Percentiles rank a stretch among this genome's conserved stretches.
These are phyloP conservation scores for Volvox reticuliferus DNA, from an alignment of 139 green algal species.

Conservation along the genomic window DNA sequence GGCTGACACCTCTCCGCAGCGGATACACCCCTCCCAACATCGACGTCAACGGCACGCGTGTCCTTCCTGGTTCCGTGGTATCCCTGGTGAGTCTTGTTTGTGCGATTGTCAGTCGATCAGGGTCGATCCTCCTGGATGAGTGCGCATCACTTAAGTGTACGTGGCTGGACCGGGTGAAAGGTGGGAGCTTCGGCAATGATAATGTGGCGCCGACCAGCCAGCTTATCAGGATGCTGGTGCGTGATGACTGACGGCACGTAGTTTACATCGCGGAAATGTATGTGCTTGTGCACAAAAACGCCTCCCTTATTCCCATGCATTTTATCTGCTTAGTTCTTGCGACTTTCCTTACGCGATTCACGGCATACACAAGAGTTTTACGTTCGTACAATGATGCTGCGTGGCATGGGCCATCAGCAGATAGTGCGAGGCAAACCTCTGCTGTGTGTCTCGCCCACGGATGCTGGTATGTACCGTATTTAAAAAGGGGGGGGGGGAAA, in stretches of 20 bases:
- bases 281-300: no score
- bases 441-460: no score
- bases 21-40: background rate
- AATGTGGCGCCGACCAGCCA: background rate
- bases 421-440: no score
- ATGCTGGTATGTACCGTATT: no score
- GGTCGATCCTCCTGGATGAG: background rate
- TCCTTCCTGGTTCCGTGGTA: background rate
- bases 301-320: no score
- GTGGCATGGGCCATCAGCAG: no score
- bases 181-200: background rate
- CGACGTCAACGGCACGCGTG: background rate
- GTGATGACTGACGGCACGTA: background rate
- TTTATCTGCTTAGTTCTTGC: no score
- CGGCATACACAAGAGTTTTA: no score
- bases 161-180: background rate
- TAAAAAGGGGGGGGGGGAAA: no score
- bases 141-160: background rate
- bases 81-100: background rate
- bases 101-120: background rate
- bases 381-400: no score
- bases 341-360: no score
- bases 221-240: background rate
- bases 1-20: background rate
- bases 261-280: background rate